phyloP scores from a whole-genome alignment of 2,329 filamentous ascomycete species.

The Trichoderma endophyticum region DNA sequence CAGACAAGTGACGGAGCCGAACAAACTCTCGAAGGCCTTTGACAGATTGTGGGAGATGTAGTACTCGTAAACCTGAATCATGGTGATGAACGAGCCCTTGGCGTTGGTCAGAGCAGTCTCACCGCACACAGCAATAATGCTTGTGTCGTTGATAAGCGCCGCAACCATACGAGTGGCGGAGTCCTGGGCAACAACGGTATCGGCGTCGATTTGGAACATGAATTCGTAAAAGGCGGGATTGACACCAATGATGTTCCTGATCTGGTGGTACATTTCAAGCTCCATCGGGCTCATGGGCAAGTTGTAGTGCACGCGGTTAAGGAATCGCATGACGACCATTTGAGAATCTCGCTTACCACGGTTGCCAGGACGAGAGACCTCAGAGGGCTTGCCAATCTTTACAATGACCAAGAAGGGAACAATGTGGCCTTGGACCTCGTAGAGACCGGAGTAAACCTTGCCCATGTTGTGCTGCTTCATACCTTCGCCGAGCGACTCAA shows the following conservation, averaged over 20 bases:
- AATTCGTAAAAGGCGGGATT: slow-evolving; percentile 99
- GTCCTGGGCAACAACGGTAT: slow-evolving; percentile 88
- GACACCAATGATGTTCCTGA: slow-evolving; percentile 96
- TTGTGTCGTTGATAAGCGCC: slow-evolving; percentile 85
- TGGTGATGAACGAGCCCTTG: slow-evolving; percentile 89
- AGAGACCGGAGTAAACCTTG: slow-evolving; percentile 95
- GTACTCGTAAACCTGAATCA: slow-evolving; percentile 99
- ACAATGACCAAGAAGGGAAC: slow-evolving; percentile 96
- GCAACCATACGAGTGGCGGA: slow-evolving; percentile 90
- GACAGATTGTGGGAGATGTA: slow-evolving; percentile 97
- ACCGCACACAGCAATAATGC: slow-evolving; percentile 90
- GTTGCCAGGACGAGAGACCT: slow-evolving; percentile 92
- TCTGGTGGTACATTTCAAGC: slow-evolving; percentile 97
- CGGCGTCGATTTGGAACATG: slow-evolving; percentile 92
- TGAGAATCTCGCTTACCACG: slow-evolving; percentile 99
- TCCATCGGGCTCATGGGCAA: slow-evolving; percentile 93
- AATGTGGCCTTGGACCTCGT: slow-evolving; percentile 96
- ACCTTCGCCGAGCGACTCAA: slow-evolving; percentile 93
- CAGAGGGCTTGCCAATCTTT: slow-evolving; percentile 96
- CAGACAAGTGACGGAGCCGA: slow-evolving; percentile 94
- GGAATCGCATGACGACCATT: slow-evolving; percentile 97
- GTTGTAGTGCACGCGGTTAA: slow-evolving; percentile 98
- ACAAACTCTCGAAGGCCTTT: slow-evolving; percentile 96
- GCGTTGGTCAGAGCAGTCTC: slow-evolving; percentile 92
- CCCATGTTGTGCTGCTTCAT: slow-evolving; percentile 99